A percentile compares a stretch with the other conserved stretches of the same genome.
Evolutionary conservation across 139 green algal genomes (phyloP).

Genomic region (Protoeuglena noctilucae): DNA sequence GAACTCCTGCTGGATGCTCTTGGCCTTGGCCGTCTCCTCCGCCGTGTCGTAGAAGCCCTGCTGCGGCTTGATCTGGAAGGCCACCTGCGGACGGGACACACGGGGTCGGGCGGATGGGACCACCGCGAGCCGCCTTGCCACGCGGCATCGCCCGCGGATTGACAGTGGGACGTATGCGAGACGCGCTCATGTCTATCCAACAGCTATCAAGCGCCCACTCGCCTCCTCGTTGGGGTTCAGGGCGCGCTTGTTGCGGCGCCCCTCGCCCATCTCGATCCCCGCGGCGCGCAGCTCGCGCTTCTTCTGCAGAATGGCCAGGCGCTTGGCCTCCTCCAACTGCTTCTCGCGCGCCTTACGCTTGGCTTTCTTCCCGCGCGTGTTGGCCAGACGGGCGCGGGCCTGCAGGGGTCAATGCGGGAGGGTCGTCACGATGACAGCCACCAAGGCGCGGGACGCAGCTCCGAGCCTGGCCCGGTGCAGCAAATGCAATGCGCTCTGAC

Average conservation of each 20-base stretch:
- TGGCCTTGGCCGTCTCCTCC: constrained; percentile 44
- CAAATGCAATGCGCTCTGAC: too few species aligned
- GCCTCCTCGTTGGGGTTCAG: constrained; percentile 74
- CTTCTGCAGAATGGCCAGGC: constrained; percentile 90
- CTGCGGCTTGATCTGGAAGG: constrained; percentile 76
- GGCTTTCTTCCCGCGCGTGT: constrained; percentile 98
- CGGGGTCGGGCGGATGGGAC: too few species aligned
- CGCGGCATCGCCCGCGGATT: too few species aligned
- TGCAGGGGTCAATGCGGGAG: too few species aligned
- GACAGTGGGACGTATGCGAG: too few species aligned
- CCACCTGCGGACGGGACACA: too few species aligned
- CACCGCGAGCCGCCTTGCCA: too few species aligned
- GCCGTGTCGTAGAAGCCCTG: constrained; percentile 74
- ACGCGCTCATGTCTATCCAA: too few species aligned
- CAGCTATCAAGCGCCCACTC: too few species aligned
- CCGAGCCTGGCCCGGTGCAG: too few species aligned
- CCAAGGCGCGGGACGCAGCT: too few species aligned
- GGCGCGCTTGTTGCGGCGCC: constrained; percentile 9
- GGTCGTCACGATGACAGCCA: too few species aligned
- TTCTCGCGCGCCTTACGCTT: constrained; percentile 96
- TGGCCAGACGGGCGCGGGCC: constrained; percentile 86
- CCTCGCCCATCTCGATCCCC: constrained; percentile 41
- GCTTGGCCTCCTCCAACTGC: constrained; percentile 88
- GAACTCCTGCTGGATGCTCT: constrained; percentile 62
- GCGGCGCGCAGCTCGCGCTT: constrained; percentile 71